Evolutionary conservation across 805 yeast species (phyloP).

Genomic region (Huiozyma sinensis): DNA sequence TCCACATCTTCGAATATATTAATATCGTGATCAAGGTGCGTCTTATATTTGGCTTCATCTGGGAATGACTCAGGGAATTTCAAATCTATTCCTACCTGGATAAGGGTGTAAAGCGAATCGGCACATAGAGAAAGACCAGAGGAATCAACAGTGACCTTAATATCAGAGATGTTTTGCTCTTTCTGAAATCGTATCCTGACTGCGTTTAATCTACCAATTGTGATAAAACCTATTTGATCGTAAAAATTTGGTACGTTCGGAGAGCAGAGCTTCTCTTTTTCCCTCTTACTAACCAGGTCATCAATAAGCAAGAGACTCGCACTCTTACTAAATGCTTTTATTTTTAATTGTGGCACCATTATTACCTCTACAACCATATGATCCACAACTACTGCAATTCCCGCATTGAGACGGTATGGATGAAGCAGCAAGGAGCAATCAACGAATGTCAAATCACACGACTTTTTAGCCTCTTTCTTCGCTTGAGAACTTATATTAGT

Average conservation of each 20-base stretch:
- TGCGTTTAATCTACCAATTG: conserved; percentile 15
- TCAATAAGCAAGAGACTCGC: conserved; percentile 52
- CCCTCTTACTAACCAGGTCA: conserved; percentile 29
- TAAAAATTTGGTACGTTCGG: conserved; percentile 10
- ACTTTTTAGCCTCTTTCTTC: not conserved
- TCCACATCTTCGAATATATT: conserved; percentile 35
- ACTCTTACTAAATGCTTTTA: conserved; percentile 39
- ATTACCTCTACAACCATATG: conserved; percentile 13
- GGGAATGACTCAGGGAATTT: conserved; percentile 54
- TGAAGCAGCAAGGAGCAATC: conserved; percentile 52
- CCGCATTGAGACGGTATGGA: conserved; percentile 54
- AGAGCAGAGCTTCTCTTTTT: not conserved
- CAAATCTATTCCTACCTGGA: conserved; percentile 59
- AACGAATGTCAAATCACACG: conserved; percentile 18
- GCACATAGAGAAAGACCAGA: conserved; percentile 57
- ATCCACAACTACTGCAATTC: conserved; percentile 43
- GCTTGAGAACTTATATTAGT: too few relatives aligned
- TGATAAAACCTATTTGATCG: conserved; percentile 20
- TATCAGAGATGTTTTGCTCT: conserved; percentile 20
- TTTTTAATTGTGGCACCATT: conserved; percentile 34
- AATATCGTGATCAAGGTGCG: conserved; percentile 21
- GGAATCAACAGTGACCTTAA: conserved; percentile 35
- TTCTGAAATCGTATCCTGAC: not conserved
- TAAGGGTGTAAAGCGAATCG: conserved; percentile 67
- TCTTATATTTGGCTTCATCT: conserved; percentile 48